These are phyloP conservation scores for Gaeumannomyces tritici DNA, from an alignment of 2,329 filamentous ascomycete species.

Conservation along the genomic window DNA sequence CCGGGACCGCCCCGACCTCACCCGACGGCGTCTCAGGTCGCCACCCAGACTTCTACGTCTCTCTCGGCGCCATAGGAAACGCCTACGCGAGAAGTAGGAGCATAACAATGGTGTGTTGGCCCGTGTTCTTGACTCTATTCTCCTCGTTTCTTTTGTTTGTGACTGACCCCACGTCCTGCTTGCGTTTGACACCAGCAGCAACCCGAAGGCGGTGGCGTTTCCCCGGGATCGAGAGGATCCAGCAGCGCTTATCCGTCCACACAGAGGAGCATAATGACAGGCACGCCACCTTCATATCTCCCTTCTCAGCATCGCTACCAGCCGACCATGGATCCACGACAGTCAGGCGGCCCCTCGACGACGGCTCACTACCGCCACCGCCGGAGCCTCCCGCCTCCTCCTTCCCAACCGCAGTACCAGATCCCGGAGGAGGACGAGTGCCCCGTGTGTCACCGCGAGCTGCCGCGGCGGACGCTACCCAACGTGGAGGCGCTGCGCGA, in stretches of 20 bases:
- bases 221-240: constrained; percentile 7
- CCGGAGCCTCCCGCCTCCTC: constrained; percentile 22
- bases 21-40: constrained; percentile 27
- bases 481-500: constrained; percentile 47
- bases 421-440: constrained; percentile 69
- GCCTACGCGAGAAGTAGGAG: constrained; percentile 32
- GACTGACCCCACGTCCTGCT: neutral
- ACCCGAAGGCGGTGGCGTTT: neutral
- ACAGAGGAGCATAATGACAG: constrained; percentile 29
- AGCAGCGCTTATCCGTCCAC: constrained; percentile 13
- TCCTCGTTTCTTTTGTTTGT: neutral
- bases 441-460: constrained; percentile 63
- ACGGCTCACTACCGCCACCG: constrained; percentile 11
- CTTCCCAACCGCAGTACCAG: constrained; percentile 11
- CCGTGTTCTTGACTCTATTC: neutral
- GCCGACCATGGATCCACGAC: neutral
- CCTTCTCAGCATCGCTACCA: constrained; percentile 9
- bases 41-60: constrained; percentile 10
- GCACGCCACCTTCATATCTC: constrained; percentile 26
- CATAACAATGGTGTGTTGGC: constrained; percentile 36
- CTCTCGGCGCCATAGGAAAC: neutral
- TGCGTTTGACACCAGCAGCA: neutral
- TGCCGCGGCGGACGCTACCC: constrained; percentile 47
- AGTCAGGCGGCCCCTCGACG: neutral
- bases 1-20: constrained; percentile 5